A percentile compares a stretch with the other conserved stretches of the same genome.
phyloP scores from a whole-genome alignment of 2,329 filamentous ascomycete genomes.

The Alternaria sp. region DNA sequence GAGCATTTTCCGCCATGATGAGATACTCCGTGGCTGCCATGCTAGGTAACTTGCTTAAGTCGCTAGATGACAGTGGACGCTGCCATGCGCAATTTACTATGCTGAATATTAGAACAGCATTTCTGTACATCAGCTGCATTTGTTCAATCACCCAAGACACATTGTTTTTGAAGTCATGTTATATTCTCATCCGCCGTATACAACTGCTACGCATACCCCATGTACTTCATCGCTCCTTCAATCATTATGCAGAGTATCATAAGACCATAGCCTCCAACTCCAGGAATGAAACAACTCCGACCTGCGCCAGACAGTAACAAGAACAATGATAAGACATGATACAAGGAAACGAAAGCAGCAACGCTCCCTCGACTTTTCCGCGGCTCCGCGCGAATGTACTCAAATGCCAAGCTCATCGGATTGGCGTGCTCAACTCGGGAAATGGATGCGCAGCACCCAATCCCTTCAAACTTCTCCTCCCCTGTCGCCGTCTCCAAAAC shows the following conservation, averaged over 20 bases:
- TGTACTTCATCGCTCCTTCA: constrained; percentile 21
- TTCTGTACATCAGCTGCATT: neutral
- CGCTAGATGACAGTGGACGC: neutral
- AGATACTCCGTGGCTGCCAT: neutral
- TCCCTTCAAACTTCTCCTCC: constrained; percentile 12
- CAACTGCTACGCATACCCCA: constrained; percentile 13
- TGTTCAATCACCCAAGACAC: neutral
- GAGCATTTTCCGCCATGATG: neutral
- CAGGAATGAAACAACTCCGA: constrained; percentile 11
- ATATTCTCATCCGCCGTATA: constrained; percentile 15
- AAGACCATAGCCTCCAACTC: constrained; percentile 17
- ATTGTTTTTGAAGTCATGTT: constrained; percentile 21
- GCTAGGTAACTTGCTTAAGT: neutral
- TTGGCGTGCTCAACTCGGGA: neutral
- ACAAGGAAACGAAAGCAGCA: constrained; percentile 2
- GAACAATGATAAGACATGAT: constrained; percentile 12
- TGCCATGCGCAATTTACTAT: neutral
- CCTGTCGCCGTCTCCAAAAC: constrained; percentile 23
- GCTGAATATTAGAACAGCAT: neutral
- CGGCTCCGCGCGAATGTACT: neutral
- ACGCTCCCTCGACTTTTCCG: neutral
- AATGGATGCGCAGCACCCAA: constrained; percentile 31
- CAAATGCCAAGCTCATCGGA: constrained; percentile 3
- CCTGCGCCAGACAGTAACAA: constrained; percentile 16
- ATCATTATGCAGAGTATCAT: constrained; percentile 40